Percentiles rank a stretch among this genome's conserved stretches.
These are phyloP conservation scores for Clohesyomyces aquaticus DNA, from an alignment of 495 filamentous ascomycete genomes.

Conservation along the genomic window DNA sequence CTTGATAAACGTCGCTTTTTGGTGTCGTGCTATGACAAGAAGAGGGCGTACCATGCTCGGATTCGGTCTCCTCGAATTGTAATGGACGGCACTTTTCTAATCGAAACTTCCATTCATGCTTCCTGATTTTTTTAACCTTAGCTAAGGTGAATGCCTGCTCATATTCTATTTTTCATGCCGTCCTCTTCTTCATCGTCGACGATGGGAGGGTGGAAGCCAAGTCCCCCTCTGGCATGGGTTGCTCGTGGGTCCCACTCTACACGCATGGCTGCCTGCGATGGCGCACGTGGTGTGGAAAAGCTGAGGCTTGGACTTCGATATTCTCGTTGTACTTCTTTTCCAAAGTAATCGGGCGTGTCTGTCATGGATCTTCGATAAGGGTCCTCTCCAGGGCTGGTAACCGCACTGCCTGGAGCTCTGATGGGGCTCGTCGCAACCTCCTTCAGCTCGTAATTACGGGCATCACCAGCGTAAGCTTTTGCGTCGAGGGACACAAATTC, in stretches of 20 bases:
- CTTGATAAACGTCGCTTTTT: neutral
- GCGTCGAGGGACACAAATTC: constrained; percentile 93
- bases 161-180: constrained; percentile 33
- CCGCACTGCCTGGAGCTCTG: constrained; percentile 53
- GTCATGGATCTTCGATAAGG: constrained; percentile 48
- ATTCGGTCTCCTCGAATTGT: neutral
- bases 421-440: constrained; percentile 45
- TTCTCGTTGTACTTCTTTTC: constrained; percentile 52
- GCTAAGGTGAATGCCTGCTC: constrained; percentile 13
- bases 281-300: constrained; percentile 62
- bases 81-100: neutral
- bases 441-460: constrained; percentile 84
- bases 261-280: constrained; percentile 35
- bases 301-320: constrained; percentile 62
- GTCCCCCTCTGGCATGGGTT: constrained; percentile 47
- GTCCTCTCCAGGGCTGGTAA: constrained; percentile 45
- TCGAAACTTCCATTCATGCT: too few relatives aligned
- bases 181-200: constrained; percentile 29
- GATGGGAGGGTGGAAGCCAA: constrained; percentile 40
- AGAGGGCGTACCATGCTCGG: neutral
- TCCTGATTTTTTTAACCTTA: constrained; percentile 3
- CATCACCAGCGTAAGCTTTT: constrained; percentile 62
- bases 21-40: neutral
- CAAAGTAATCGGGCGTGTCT: constrained; percentile 52
- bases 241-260: constrained; percentile 49